Evolutionary conservation across 495 filamentous ascomycete species (phyloP).

Genomic region (Aspergillus bertholletiae): DNA sequence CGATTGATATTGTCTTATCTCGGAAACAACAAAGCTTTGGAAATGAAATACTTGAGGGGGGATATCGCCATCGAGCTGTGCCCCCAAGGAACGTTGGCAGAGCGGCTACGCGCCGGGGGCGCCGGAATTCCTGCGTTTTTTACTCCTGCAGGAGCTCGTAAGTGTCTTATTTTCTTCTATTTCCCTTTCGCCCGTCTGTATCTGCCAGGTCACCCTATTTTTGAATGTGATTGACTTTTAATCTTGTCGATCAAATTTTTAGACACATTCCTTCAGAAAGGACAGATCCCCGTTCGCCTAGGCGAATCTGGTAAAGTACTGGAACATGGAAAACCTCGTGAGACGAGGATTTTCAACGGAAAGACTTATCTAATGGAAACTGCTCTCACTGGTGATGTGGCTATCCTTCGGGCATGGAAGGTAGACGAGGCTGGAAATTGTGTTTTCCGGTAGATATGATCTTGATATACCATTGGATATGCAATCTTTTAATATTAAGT

Average conservation of each 20-base stretch:
- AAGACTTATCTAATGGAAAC: conserved; percentile 85
- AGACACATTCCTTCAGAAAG: conserved; percentile 76
- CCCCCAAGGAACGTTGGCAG: conserved; percentile 85
- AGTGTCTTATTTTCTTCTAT: conserved; percentile 9
- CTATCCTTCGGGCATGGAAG: conserved; percentile 85
- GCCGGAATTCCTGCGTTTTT: conserved; percentile 90
- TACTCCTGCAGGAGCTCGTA: conserved; percentile 77
- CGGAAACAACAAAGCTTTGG: conserved; percentile 85
- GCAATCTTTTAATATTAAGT: conserved; percentile 2
- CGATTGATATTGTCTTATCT: conserved; percentile 85
- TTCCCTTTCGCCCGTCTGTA: neutral
- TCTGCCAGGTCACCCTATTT: neutral
- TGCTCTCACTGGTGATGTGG: conserved; percentile 78
- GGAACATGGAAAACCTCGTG: conserved; percentile 67
- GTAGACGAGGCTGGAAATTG: conserved; percentile 85
- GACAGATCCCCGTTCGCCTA: conserved; percentile 74
- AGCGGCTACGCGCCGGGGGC: conserved; percentile 78
- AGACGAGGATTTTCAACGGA: conserved; percentile 80
- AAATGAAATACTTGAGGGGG: conserved; percentile 78
- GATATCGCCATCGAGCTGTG: conserved; percentile 83
- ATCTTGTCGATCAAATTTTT: neutral
- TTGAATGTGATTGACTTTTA: neutral
- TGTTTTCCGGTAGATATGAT: conserved; percentile 67
- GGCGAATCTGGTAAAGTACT: conserved; percentile 71
- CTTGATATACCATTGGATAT: conserved; percentile 50